Percentiles rank a stretch among this genome's conserved stretches.
Conservation (phyloP, 2,329 filamentous ascomycete species). For the Fusarium sp. region DNA sequence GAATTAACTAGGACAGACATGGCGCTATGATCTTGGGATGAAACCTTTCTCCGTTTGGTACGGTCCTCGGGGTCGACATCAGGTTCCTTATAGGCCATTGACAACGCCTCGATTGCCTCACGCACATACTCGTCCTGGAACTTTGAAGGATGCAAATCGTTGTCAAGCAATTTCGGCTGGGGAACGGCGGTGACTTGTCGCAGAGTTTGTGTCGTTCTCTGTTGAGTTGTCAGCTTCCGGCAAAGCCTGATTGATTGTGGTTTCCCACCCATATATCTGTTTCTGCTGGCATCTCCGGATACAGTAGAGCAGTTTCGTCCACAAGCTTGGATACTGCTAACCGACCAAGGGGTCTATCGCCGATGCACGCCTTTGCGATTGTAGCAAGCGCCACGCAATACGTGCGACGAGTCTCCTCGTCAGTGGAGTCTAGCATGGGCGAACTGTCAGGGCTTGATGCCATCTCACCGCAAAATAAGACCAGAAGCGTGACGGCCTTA, state of each 20-base stretch:
- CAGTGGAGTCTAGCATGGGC: conserved; percentile 42
- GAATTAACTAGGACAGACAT: conserved; percentile 32
- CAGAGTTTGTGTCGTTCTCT: conserved; percentile 49
- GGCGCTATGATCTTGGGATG: conserved; percentile 30
- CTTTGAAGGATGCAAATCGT: conserved; percentile 43
- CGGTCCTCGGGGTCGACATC: conserved; percentile 34
- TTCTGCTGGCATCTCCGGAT: conserved; percentile 46
- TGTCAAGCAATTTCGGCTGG: conserved; percentile 35
- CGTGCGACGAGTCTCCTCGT: conserved; percentile 46
- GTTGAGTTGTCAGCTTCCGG: conserved; percentile 33
- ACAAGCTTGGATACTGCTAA: conserved; percentile 58
- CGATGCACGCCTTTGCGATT: conserved; percentile 52
- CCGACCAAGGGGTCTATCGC: conserved; percentile 50
- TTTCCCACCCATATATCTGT: conserved; percentile 58
- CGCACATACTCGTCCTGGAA: conserved; percentile 47
- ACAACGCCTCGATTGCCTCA: conserved; percentile 45
- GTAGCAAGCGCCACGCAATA: conserved; percentile 54
- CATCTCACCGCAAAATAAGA: conserved; percentile 58
- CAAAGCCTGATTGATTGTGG: neutral
- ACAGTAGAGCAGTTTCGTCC: conserved; percentile 54
- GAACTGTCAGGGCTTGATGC: conserved; percentile 49
- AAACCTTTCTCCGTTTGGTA: conserved; percentile 48
- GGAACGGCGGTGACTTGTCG: conserved; percentile 41
- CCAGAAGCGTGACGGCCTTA: conserved; percentile 55
- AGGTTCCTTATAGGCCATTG: conserved; percentile 42